Evolutionary conservation across 352 stramenopile genomes (phyloP).

Genomic region (Pythium scleroteichum): DNA sequence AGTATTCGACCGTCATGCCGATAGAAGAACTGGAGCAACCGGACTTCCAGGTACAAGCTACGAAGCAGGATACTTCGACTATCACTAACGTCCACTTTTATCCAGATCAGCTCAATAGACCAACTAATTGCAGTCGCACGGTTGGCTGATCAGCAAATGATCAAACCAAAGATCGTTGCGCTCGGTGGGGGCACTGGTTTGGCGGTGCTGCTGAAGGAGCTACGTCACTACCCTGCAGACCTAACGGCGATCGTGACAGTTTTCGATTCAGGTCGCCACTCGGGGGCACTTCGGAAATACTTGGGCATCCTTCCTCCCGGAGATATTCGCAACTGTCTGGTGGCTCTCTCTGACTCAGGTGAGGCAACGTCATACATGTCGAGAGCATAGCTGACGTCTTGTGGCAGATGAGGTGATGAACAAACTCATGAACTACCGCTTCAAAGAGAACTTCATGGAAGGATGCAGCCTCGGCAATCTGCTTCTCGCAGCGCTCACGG

Average conservation of each 20-base stretch:
- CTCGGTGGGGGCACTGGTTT: slow-evolving; percentile 80
- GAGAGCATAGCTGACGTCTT: neutral
- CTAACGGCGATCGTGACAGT: slow-evolving; percentile 88
- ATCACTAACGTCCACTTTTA: neutral
- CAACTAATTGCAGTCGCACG: slow-evolving; percentile 73
- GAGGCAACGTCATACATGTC: neutral
- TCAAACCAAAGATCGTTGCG: slow-evolving; percentile 84
- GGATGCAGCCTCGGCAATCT: slow-evolving; percentile 84
- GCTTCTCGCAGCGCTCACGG: slow-evolving; percentile 75
- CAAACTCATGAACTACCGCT: slow-evolving; percentile 89
- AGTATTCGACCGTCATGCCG: slow-evolving; percentile 84
- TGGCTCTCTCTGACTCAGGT: slow-evolving; percentile 83
- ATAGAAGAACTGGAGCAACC: slow-evolving; percentile 82
- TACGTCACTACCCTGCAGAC: slow-evolving; percentile 81
- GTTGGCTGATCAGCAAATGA: slow-evolving; percentile 76
- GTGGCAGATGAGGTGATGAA: slow-evolving; percentile 74
- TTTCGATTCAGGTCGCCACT: slow-evolving; percentile 85
- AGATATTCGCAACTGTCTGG: slow-evolving; percentile 87
- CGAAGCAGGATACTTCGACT: no score
- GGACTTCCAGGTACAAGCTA: slow-evolving; percentile 60
- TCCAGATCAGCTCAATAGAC: slow-evolving; percentile 76
- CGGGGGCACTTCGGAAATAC: slow-evolving; percentile 77
- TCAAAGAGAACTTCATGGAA: slow-evolving; percentile 88
- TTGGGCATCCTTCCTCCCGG: slow-evolving; percentile 80
- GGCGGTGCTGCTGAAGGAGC: slow-evolving; percentile 81